Evolutionary conservation across 2,329 filamentous ascomycete species (phyloP), one percentile per base, ranked within the genome.

Genomic region (Claviceps sp.): DNA sequence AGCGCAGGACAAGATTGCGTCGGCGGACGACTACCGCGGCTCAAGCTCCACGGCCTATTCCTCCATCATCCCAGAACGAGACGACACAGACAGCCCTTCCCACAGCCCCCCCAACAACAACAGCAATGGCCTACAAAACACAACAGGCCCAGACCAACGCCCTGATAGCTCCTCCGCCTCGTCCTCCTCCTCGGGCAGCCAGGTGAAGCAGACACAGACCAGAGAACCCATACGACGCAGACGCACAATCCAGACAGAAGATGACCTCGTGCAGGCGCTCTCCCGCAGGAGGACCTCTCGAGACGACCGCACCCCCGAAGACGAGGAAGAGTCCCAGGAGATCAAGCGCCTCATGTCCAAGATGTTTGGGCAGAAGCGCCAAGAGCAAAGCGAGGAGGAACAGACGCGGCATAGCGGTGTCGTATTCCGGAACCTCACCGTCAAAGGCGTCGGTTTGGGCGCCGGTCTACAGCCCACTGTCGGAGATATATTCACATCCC

Each of bases 371-470:
- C 69, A 72, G 37, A 76, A 77, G 20, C 73, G 84, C 5, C 81
- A 84, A 57, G 73, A 76, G 45, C 70, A 78, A n/a, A 84, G 81
- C 1, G 78, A 86, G 55, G 82, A 85, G 55, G 83, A 85, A 58
- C 79, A 85, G 61, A 84, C 81, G 0, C 71, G 83, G 22, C 84
- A 87, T 61, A 72, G 78, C 26, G 85, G 85, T 37, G 79, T 88
- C 13, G 68, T 86, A 5, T 88, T 85, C 70, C 82, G 82, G 47
- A 72, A 83, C 50, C 67, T 88, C 30, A 86, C 81, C 0, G 84
- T 88, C 18, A 84, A 81, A 52, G 85, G 85, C 0, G 75, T 81
- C 52, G 85, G 85, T 0, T 68, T 86, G 1, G 83, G 83, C 0
- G 82, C 84, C 0, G 72, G 69, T 41, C 61, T 74, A 5, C 71